Percentiles rank a stretch among this genome's conserved stretches.
Evolutionary conservation across 768 basidiomycete species (phyloP).

Genomic region (Tricholoma furcatifolium): DNA sequence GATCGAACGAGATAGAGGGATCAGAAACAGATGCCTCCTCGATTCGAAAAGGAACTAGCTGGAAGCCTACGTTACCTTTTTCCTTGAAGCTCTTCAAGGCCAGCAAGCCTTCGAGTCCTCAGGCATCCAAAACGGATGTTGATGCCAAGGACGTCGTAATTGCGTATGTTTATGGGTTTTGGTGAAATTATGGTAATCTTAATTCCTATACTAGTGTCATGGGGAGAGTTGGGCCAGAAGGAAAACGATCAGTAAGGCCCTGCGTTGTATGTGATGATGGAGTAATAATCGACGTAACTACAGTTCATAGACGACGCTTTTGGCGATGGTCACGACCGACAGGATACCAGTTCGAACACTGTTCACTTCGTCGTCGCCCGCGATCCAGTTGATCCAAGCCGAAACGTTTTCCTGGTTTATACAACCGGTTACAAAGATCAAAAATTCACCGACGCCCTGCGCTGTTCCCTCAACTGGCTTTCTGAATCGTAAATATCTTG

Average conservation of each 20-base stretch:
- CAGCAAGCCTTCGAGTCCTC: background rate
- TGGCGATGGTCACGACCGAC: background rate
- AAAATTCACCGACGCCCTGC: slow-evolving; percentile 10
- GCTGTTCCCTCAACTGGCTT: slow-evolving; percentile 8
- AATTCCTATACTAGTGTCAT: background rate
- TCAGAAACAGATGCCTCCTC: background rate
- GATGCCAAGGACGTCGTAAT: slow-evolving; percentile 7
- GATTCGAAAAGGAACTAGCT: background rate
- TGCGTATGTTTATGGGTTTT: slow-evolving; percentile 3
- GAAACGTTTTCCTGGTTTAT: slow-evolving; percentile 10
- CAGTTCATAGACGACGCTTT: slow-evolving; percentile 10
- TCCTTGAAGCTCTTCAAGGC: slow-evolving; percentile 7
- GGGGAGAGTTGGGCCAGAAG: slow-evolving; percentile 8
- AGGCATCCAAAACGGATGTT: background rate
- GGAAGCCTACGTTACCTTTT: background rate
- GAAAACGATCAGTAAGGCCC: slow-evolving; percentile 8
- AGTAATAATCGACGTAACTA: too few species aligned
- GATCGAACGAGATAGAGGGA: background rate
- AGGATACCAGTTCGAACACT: background rate
- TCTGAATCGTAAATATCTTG: slow-evolving; percentile 11
- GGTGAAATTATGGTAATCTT: background rate
- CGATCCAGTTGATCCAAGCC: slow-evolving; percentile 2
- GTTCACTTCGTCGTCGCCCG: slow-evolving; percentile 5
- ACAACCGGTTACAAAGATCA: slow-evolving; percentile 3
- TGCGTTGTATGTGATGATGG: background rate